Evolutionary conservation across 2,329 filamentous ascomycete species (phyloP).

Genomic region (Cladosporium phlei): DNA sequence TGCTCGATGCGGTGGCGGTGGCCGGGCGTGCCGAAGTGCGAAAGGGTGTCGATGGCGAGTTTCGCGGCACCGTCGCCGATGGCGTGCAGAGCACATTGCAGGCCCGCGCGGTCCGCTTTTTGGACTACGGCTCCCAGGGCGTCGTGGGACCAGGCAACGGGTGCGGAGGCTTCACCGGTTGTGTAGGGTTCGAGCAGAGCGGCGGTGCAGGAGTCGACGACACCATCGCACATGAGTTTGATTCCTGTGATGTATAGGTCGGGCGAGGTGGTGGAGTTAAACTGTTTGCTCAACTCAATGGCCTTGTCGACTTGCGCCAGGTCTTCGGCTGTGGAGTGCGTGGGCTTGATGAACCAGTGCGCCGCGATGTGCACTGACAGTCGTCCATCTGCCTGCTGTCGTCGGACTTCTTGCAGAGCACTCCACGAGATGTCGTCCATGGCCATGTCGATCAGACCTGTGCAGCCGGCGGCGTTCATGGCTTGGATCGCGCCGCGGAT

Average conservation of each 20-base stretch:
- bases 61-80: constrained; percentile 59
- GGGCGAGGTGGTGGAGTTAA: constrained; percentile 42
- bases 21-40: constrained; percentile 35
- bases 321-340: constrained; percentile 41
- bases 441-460: constrained; percentile 55
- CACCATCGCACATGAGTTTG: constrained; percentile 62
- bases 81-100: constrained; percentile 62
- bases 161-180: constrained; percentile 38
- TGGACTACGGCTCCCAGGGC: constrained; percentile 52
- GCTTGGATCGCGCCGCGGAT: constrained; percentile 45
- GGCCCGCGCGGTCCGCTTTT: constrained; percentile 48
- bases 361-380: constrained; percentile 49
- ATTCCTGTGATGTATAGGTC: constrained; percentile 55
- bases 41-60: constrained; percentile 55
- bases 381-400: constrained; percentile 24
- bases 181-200: constrained; percentile 56
- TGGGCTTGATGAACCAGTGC: constrained; percentile 53
- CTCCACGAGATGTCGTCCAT: constrained; percentile 55
- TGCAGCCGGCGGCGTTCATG: constrained; percentile 50
- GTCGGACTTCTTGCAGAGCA: constrained; percentile 42
- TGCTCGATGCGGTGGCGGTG: constrained; percentile 62
- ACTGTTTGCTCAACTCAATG: constrained; percentile 43
- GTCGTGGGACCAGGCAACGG: constrained; percentile 52
- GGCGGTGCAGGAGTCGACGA: constrained; percentile 62
- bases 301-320: constrained; percentile 50